Evolutionary conservation across 768 basidiomycete species (phyloP).

Genomic region (Collybia sp.): DNA sequence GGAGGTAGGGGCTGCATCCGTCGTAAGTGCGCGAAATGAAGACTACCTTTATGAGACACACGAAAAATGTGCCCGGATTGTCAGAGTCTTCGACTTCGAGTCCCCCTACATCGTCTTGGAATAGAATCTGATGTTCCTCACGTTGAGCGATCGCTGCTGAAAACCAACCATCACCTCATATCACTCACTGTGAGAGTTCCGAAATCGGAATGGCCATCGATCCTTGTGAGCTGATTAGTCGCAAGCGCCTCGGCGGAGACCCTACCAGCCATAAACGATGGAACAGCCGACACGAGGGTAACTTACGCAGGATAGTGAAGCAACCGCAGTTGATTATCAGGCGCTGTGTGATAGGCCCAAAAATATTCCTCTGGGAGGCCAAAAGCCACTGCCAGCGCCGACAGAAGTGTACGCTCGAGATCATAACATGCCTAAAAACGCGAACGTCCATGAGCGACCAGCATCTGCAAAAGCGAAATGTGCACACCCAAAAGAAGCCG

Average conservation of each 20-base stretch:
- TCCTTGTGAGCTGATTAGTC: slow-evolving; percentile 33
- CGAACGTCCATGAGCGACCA: slow-evolving; percentile 12
- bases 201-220: slow-evolving; percentile 52
- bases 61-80: slow-evolving; percentile 35
- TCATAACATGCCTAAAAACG: slow-evolving; percentile 32
- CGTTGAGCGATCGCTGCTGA: background rate
- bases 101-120: slow-evolving; percentile 59
- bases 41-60: slow-evolving; percentile 6
- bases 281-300: background rate
- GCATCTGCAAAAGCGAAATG: slow-evolving; percentile 1
- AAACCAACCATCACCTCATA: background rate
- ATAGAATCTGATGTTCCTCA: slow-evolving; percentile 27
- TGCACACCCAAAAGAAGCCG: slow-evolving; percentile 44
- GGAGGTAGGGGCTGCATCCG: slow-evolving; percentile 31
- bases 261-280: slow-evolving; percentile 10
- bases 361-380: slow-evolving; percentile 41
- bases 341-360: slow-evolving; percentile 29
- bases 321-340: slow-evolving; percentile 53
- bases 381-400: slow-evolving; percentile 45
- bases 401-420: slow-evolving; percentile 37
- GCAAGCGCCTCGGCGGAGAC: slow-evolving; percentile 26
- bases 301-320: slow-evolving; percentile 46
- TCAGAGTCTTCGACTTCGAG: slow-evolving; percentile 57
- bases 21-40: background rate
- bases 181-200: slow-evolving; percentile 41